These are phyloP conservation scores for Plicaturopsis crispa DNA, from an alignment of 768 basidiomycete genomes.

Conservation along the genomic window DNA sequence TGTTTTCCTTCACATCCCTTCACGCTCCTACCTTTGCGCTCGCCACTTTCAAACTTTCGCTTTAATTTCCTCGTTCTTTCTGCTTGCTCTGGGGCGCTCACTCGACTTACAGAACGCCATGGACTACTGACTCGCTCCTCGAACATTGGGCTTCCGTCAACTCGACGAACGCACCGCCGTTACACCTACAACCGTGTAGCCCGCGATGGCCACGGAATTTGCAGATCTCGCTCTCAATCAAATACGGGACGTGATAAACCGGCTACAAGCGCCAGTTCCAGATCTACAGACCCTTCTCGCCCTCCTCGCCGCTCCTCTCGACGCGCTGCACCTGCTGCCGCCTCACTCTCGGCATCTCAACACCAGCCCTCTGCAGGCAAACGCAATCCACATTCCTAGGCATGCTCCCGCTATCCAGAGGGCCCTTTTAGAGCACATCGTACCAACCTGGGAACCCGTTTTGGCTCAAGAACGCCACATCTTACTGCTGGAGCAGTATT, in stretches of 20 bases:
- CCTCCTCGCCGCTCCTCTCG: slow-evolving; percentile 54
- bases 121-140: too few species aligned
- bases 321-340: slow-evolving; percentile 48
- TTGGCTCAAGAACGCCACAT: slow-evolving; percentile 42
- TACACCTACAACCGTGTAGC: background rate
- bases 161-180: too few species aligned
- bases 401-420: slow-evolving; percentile 56
- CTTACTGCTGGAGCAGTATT: slow-evolving; percentile 56
- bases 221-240: slow-evolving; percentile 4
- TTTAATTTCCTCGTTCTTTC: too few species aligned
- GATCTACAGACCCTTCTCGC: slow-evolving; percentile 44
- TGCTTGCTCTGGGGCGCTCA: too few species aligned
- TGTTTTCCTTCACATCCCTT: too few species aligned
- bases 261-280: slow-evolving; percentile 37
- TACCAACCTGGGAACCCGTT: slow-evolving; percentile 59
- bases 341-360: slow-evolving; percentile 43
- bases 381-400: slow-evolving; percentile 25
- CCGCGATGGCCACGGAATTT: slow-evolving; percentile 6
- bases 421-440: slow-evolving; percentile 51
- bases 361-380: slow-evolving; percentile 25
- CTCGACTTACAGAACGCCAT: too few species aligned
- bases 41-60: too few species aligned
- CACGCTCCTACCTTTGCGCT: too few species aligned
- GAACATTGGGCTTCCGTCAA: too few species aligned
- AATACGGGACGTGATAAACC: slow-evolving; percentile 32